A percentile compares a stretch with the other conserved stretches of the same genome.
Conservation (phyloP, 2,329 filamentous ascomycete species). For the Rhytidhysteron rufulum region DNA sequence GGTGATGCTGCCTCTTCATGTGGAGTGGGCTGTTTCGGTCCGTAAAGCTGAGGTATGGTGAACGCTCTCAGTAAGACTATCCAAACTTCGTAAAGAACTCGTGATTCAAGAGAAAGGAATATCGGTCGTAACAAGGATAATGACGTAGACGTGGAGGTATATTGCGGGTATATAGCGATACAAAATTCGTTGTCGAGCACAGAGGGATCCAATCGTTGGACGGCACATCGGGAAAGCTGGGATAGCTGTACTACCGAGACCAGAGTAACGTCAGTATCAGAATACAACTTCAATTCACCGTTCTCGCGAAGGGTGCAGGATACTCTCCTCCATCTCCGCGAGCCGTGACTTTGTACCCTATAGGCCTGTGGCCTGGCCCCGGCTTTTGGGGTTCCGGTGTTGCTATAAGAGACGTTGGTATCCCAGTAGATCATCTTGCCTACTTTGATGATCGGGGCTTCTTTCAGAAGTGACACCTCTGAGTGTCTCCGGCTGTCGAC, state of each 20-base stretch:
- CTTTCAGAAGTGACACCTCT: constrained; percentile 56
- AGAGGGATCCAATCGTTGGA: constrained; percentile 85
- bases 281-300: constrained; percentile 86
- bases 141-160: constrained; percentile 69
- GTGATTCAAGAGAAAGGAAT: constrained; percentile 80
- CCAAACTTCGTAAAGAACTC: constrained; percentile 96
- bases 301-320: constrained; percentile 94
- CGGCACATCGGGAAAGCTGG: constrained; percentile 81
- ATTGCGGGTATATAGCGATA: constrained; percentile 92
- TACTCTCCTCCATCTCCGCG: constrained; percentile 76
- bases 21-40: constrained; percentile 51
- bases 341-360: constrained; percentile 54
- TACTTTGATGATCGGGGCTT: constrained; percentile 88
- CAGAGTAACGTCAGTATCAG: constrained; percentile 76
- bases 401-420: constrained; percentile 54
- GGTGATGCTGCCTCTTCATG: constrained; percentile 34
- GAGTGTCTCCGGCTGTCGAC: constrained; percentile 45
- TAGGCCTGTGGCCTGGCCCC: constrained; percentile 48
- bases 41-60: constrained; percentile 87
- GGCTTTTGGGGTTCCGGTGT: constrained; percentile 34
- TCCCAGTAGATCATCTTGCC: constrained; percentile 73
- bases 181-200: constrained; percentile 92
- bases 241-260: constrained; percentile 82
- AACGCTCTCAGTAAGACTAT: constrained; percentile 88
- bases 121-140: constrained; percentile 80